Evolutionary conservation across 345 rosid species (phyloP).

Genomic region (Eucalyptus tenuipes): DNA sequence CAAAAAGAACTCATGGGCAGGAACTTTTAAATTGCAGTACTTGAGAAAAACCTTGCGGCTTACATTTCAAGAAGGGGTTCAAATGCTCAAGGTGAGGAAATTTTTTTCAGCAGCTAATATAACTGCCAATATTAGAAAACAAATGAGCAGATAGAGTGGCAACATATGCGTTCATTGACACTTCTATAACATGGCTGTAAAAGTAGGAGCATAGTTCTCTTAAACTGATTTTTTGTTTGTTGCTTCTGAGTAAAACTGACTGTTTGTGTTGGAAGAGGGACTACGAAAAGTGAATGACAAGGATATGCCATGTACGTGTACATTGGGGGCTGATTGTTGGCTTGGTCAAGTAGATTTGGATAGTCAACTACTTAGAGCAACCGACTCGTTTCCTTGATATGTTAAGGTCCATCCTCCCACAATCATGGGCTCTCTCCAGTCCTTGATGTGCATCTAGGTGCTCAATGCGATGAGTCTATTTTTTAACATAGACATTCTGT

Average conservation of each 20-base stretch:
- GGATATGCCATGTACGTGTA: neutral
- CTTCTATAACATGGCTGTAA: neutral
- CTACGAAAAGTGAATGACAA: neutral
- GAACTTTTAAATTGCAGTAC: slow-evolving; percentile 36
- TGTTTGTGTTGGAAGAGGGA: neutral
- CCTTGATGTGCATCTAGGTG: neutral
- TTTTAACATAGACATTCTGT: neutral
- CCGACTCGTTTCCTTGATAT: neutral
- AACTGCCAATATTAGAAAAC: neutral
- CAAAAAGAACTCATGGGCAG: neutral
- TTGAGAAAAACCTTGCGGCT: slow-evolving; percentile 52
- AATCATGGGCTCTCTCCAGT: neutral
- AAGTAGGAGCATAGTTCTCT: neutral
- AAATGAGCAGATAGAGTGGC: neutral
- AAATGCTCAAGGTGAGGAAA: slow-evolving; percentile 69
- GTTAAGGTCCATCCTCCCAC: neutral
- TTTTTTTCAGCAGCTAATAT: neutral
- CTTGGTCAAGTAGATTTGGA: neutral
- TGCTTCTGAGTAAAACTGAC: neutral
- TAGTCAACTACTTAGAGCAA: neutral
- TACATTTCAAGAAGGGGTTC: slow-evolving; percentile 76
- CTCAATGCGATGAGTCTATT: neutral
- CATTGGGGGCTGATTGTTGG: neutral
- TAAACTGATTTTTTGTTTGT: neutral
- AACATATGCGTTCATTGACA: neutral